Conservation (phyloP, 1,284 basidiomycete genomes). For the Naganishia sp. region DNA sequence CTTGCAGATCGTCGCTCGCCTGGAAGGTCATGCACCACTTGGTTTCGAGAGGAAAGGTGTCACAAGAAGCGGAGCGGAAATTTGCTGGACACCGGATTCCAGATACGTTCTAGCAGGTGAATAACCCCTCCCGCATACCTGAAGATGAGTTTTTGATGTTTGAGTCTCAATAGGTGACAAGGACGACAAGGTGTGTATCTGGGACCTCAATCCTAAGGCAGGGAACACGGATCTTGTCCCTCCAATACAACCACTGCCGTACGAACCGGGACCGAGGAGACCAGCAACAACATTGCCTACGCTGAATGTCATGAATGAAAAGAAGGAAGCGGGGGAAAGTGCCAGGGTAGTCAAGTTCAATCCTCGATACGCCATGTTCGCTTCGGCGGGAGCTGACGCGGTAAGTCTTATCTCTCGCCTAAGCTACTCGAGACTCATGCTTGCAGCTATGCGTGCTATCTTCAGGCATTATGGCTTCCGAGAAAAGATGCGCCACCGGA, state of each 20-base stretch:
- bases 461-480: slow-evolving; percentile 72
- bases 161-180: slow-evolving; percentile 58
- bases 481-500: slow-evolving; percentile 59
- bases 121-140: not conserved
- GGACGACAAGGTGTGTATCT: slow-evolving; percentile 74
- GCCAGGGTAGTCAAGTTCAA: slow-evolving; percentile 84
- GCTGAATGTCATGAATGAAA: slow-evolving; percentile 55
- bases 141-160: not conserved
- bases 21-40: slow-evolving; percentile 77
- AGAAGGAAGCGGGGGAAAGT: slow-evolving; percentile 55
- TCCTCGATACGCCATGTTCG: slow-evolving; percentile 83
- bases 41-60: slow-evolving; percentile 63
- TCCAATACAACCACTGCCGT: slow-evolving; percentile 9
- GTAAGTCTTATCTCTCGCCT: slow-evolving; percentile 58
- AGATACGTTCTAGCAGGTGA: slow-evolving; percentile 69
- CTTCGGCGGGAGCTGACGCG: slow-evolving; percentile 77
- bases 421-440: not conserved
- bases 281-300: slow-evolving; percentile 62
- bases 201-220: slow-evolving; percentile 63
- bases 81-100: slow-evolving; percentile 88
- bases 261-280: slow-evolving; percentile 55
- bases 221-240: slow-evolving; percentile 22
- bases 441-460: not conserved
- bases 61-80: slow-evolving; percentile 80
- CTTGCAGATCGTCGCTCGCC: slow-evolving; percentile 73